Evolutionary conservation across 2,329 filamentous ascomycete species (phyloP).

Genomic region (Aureobasidium subglaciale): DNA sequence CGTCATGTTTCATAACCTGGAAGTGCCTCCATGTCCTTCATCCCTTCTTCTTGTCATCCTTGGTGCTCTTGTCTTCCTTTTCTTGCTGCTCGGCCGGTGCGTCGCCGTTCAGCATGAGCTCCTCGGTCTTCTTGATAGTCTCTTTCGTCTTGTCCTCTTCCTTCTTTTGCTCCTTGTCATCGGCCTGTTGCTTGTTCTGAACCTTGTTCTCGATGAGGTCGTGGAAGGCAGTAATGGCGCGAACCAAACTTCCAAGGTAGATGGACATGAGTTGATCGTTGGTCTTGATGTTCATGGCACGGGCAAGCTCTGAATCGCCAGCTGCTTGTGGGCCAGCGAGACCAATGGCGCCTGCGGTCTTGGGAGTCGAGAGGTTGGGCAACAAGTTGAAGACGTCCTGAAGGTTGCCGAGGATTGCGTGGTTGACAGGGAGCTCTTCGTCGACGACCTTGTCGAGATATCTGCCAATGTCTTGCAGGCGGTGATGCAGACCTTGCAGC

Average conservation of each 20-base stretch:
- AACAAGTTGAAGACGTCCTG: conserved; percentile 99
- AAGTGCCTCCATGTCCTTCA: conserved; percentile 12
- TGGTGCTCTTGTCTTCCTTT: conserved; percentile 33
- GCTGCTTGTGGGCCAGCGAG: conserved; percentile 52
- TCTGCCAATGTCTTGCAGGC: conserved; percentile 87
- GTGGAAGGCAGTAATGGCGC: conserved; percentile 97
- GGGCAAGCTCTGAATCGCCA: conserved; percentile 78
- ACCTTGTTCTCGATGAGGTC: conserved; percentile 99
- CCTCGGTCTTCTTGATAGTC: conserved; percentile 54
- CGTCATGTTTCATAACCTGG: conserved; percentile 3
- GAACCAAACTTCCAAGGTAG: conserved; percentile 92
- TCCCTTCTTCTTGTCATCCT: conserved; percentile 45
- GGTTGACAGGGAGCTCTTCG: conserved; percentile 87
- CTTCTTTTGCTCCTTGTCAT: conserved; percentile 83
- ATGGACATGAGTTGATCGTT: conserved; percentile 99
- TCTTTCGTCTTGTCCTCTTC: conserved; percentile 53
- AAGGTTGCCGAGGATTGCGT: conserved; percentile 94
- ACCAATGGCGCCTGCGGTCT: conserved; percentile 42
- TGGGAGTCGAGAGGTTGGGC: conserved; percentile 84
- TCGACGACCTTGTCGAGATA: conserved; percentile 96
- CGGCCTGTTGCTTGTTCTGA: conserved; percentile 93
- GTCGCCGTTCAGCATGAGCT: conserved; percentile 51
- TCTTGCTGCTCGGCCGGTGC: conserved; percentile 35
- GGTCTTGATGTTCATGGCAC: conserved; percentile 97
- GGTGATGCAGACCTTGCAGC: conserved; percentile 87